Conservation (phyloP, 2,329 filamentous ascomycete species). For the Gyromitra esculenta region DNA sequence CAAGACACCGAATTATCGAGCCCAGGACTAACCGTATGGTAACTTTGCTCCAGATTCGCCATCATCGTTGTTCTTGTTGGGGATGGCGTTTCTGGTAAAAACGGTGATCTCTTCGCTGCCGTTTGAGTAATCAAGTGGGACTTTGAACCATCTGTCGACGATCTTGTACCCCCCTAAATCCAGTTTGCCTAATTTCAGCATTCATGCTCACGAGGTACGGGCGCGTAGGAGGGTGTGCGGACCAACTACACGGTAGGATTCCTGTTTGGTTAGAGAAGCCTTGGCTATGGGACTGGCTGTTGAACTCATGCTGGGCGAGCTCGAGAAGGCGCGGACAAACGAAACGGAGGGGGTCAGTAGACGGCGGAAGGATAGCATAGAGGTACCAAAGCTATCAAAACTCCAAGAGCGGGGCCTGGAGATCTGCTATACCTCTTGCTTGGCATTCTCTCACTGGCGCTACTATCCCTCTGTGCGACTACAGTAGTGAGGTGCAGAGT, state of each 20-base stretch:
- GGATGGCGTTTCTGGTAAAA: slow-evolving; percentile 79
- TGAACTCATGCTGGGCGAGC: slow-evolving; percentile 8
- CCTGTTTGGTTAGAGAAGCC: slow-evolving; percentile 5
- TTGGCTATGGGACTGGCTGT: neutral
- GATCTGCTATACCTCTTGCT: neutral
- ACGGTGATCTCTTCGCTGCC: slow-evolving; percentile 71
- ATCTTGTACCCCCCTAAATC: slow-evolving; percentile 74
- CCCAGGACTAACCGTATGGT: slow-evolving; percentile 64
- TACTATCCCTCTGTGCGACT: neutral
- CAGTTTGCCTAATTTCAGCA: neutral
- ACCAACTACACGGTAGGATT: slow-evolving; percentile 37
- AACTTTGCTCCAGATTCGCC: slow-evolving; percentile 59
- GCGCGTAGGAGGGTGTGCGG: neutral
- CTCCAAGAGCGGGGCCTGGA: neutral
- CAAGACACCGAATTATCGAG: neutral
- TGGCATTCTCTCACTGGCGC: slow-evolving; percentile 1
- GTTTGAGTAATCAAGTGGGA: slow-evolving; percentile 79
- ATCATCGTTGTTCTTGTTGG: slow-evolving; percentile 71
- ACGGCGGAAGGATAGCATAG: slow-evolving; percentile 11
- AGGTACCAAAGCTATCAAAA: neutral
- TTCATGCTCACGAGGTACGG: neutral
- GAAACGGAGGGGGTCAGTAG: neutral
- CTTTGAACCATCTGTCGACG: slow-evolving; percentile 85
- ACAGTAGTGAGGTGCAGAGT: neutral
- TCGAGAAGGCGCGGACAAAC: slow-evolving; percentile 3